These are phyloP conservation scores for Aristolochia fimbriata DNA, from an alignment of 164 flowering plant species.

Conservation along the genomic window DNA sequence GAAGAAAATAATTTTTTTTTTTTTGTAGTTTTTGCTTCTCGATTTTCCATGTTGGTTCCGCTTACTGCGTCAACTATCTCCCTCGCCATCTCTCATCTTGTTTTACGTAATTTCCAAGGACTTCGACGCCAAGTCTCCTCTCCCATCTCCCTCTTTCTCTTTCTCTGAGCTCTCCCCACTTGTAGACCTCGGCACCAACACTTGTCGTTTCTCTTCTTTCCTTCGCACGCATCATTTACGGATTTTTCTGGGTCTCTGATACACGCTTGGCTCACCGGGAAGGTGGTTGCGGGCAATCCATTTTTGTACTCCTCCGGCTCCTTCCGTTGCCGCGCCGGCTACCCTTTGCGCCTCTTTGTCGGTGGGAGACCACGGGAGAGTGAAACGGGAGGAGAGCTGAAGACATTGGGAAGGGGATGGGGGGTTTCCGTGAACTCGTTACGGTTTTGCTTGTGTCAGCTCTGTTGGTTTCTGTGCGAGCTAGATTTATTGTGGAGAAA, in stretches of 20 bases:
- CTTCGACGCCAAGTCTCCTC: slow-evolving; percentile 4
- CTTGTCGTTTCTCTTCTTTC: slow-evolving; percentile 2
- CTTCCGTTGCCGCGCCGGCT: not conserved
- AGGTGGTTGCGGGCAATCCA: not conserved
- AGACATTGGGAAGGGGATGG: slow-evolving; percentile 14
- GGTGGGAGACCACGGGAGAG: too few species aligned
- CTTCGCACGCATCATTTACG: not conserved
- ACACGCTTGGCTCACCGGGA: not conserved
- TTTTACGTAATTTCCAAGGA: not conserved
- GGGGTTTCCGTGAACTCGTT: not conserved
- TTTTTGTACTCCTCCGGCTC: not conserved
- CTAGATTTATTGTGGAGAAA: slow-evolving; percentile 74
- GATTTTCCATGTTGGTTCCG: slow-evolving; percentile 5
- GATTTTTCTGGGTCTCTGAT: not conserved
- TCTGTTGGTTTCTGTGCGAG: slow-evolving; percentile 2
- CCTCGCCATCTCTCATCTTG: not conserved
- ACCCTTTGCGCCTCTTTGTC: not conserved
- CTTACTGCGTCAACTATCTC: slow-evolving; percentile 7
- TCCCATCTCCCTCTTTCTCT: slow-evolving; percentile 5
- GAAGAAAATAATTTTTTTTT: too few species aligned
- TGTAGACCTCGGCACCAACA: slow-evolving; percentile 4
- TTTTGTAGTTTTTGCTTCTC: not conserved
- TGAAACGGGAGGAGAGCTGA: not conserved
- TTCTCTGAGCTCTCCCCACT: slow-evolving; percentile 3
- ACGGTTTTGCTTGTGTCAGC: slow-evolving; percentile 5